Conservation (phyloP, 805 yeast genomes). For the Nakazawaea anatomiae region DNA sequence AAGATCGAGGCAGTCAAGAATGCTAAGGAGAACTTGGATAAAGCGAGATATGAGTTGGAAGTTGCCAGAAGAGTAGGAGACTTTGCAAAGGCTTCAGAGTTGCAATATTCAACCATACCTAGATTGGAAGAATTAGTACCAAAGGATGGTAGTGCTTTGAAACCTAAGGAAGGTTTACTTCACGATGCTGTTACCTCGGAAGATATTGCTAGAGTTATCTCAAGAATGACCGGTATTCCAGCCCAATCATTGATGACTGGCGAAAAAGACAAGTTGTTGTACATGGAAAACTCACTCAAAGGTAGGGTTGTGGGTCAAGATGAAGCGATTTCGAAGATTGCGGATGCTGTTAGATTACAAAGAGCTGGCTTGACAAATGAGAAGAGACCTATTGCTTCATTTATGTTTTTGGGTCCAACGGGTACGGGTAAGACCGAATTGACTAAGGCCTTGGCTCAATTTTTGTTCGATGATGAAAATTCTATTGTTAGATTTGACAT, state of each 20-base stretch:
- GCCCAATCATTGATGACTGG: conserved; percentile 87
- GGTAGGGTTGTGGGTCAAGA: conserved; percentile 91
- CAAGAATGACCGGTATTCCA: conserved; percentile 95
- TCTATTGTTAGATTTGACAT: conserved; percentile 91
- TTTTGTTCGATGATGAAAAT: conserved; percentile 81
- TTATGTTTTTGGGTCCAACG: conserved; percentile 95
- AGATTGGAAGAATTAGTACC: conserved; percentile 60
- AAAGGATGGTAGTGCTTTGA: conserved; percentile 28
- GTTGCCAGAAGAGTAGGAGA: conserved; percentile 79
- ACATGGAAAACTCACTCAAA: conserved; percentile 77
- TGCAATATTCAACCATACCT: conserved; percentile 86
- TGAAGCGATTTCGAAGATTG: conserved; percentile 82
- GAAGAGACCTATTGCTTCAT: conserved; percentile 92
- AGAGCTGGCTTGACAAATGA: conserved; percentile 95
- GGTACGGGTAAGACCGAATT: conserved; percentile 98
- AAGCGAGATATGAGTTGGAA: conserved; percentile 78
- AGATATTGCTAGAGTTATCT: conserved; percentile 87
- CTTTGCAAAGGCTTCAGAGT: conserved; percentile 81
- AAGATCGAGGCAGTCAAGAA: conserved; percentile 71
- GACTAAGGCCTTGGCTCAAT: conserved; percentile 88
- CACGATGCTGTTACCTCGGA: conserved; percentile 94
- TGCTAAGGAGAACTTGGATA: conserved; percentile 79
- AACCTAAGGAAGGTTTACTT: conserved; percentile 33
- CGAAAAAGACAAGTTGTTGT: conserved; percentile 83
- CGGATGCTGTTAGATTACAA: conserved; percentile 93